Base-by-base conservation (phyloP, 1,139 yeast genomes). In the Sugiyamaella grinbergsii region DNA sequence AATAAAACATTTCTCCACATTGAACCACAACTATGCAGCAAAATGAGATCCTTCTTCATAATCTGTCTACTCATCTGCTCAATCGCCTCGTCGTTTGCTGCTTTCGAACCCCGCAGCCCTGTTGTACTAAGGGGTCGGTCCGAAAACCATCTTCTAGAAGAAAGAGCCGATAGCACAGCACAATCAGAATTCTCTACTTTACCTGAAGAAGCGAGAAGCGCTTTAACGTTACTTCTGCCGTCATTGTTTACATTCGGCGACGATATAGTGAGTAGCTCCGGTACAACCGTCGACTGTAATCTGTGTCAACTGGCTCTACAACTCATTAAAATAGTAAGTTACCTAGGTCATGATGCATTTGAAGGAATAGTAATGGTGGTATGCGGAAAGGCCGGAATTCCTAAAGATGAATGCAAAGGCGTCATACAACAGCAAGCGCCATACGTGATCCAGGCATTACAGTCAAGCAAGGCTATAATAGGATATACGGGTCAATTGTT, bases 401-500 rank as follows among this genome's bases (percentile, higher is more conserved):
- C 45, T 20, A 22, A 39, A 18, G 48, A 38, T 15, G 50, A 46
- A 19, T 50, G 53, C 34, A n/a, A 28, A 20, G 53, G 53, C 15
- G 33, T 47, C 5, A 49, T 50, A 6, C 19, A 43, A 7, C 42
- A 44, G 7, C 42, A 46, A 24, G 53, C 50, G 2, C 53, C 53
- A 11, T 31, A 19, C 20, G 38, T 50, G 11, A 10, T 47, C n/a
- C 32, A 31, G 18, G 50, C 48, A 16, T 33, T 50, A n/a, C 39
- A 32, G 10, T 26, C 49, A 3, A 40, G 50, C 10, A 41, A 37
- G n/a, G 20, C 37, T 15, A 31, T 47, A 19, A 13, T 33, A n/a
- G 53, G 53, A 13, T 50, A 50, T 20, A 42, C 53, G 5, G 53
- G 53, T 2, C 33, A 50, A 37, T 31, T 50, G 18, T 19, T 47